Base-by-base conservation (phyloP, 2,329 filamentous ascomycete species). In the Fulvia fulva region DNA sequence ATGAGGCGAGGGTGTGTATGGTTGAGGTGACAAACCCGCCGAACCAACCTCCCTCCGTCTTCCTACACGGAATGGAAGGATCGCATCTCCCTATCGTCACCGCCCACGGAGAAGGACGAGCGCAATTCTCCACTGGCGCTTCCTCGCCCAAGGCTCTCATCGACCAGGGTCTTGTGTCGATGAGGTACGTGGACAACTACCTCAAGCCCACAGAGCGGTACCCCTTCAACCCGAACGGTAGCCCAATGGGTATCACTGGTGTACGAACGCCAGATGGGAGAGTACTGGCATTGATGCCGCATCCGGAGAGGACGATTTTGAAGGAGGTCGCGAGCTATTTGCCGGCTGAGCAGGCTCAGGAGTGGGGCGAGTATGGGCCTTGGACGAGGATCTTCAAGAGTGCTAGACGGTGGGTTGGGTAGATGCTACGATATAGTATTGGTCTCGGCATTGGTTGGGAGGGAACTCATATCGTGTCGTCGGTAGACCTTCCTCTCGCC, bases 81-180 rank as follows among this genome's bases (percentile, higher is more conserved):
- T 90, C 88, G 4, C 83, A 84, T 2, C 80, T 97, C 6, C 92
- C 92, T 30, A 94, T 97, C 61, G 90, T 87, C 22, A 89, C 93
- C 16, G 91, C 91, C 0, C 92, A 97, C 76, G 92, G 91, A 51
- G 93, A 99, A 75, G 94, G 94, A 14, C 85, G 90, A 30, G 94
- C 93, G 14, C 73, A 73, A 32, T 81, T 81, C 68, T 68, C 77
- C 0, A 79, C 79, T n/a, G 78, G 80, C 16, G 70, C 75, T 12
- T 74, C 76, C 2, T 76, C 78, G 2, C 71, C 77, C n/a, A 65
- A 78, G 55, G 64, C 72, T 1, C 80, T 95, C 55, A 80, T 85
- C 51, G 80, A 83, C 41, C 79, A 85, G 50, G 87, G 88, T 23
- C 83, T 93, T 23, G 87, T 92, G 1, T 86, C 89, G 9, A 76